These are phyloP conservation scores for Naganishia randhawae DNA, from an alignment of 768 basidiomycete species.

Conservation along the genomic window DNA sequence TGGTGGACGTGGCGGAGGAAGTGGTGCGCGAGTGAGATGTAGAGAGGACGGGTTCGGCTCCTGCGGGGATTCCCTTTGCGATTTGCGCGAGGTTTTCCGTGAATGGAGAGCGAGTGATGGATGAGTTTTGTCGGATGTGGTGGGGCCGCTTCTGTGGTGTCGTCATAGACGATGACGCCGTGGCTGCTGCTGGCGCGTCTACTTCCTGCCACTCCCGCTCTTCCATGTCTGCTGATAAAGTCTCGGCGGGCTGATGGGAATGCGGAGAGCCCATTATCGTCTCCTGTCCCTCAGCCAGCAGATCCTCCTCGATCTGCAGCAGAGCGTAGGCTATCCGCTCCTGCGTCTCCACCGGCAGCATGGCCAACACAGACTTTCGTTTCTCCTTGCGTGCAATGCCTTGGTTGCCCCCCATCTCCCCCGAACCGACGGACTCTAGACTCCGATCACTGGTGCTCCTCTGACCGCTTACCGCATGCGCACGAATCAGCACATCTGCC, in stretches of 20 bases:
- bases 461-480: neutral
- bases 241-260: constrained; percentile 1
- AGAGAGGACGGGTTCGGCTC: too few relatives aligned
- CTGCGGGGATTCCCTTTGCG: neutral
- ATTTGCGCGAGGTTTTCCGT: constrained; percentile 10
- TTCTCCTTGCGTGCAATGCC: neutral
- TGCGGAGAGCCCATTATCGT: neutral
- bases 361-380: constrained; percentile 20
- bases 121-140: constrained; percentile 12
- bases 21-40: neutral
- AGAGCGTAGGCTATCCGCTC: constrained; percentile 16
- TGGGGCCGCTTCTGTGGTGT: constrained; percentile 9
- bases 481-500: constrained; percentile 12
- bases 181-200: too few relatives aligned
- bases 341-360: constrained; percentile 12
- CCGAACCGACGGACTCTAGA: neutral
- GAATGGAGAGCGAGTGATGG: constrained; percentile 23
- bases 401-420: neutral
- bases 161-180: too few relatives aligned
- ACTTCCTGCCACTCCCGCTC: too few relatives aligned
- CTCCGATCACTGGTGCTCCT: constrained; percentile 6
- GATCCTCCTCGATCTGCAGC: constrained; percentile 22
- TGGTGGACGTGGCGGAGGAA: neutral
- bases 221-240: neutral
- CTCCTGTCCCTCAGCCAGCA: neutral